Percentiles rank a stretch among this genome's conserved stretches.
Evolutionary conservation across 192 early-diverging fungal species (phyloP).

Genomic region (Entomortierella lignicola): DNA sequence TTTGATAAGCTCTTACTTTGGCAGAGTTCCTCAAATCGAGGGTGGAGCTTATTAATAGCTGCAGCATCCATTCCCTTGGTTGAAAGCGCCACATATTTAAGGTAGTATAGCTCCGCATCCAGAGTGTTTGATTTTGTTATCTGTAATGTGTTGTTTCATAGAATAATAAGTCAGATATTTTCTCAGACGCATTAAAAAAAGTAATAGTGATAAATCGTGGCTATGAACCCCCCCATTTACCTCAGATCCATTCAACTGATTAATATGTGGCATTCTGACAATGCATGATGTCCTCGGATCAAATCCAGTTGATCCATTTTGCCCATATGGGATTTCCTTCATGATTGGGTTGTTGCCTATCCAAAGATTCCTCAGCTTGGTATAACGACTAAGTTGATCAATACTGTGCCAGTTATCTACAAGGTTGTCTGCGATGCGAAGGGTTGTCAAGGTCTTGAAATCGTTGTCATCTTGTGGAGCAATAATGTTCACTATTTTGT

Average conservation of each 20-base stretch:
- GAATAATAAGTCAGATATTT: no score
- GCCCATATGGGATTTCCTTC: not conserved
- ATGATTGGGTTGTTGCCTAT: slow-evolving; percentile 59
- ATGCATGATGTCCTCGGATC: slow-evolving; percentile 31
- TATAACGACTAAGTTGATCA: slow-evolving; percentile 55
- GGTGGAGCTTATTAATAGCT: slow-evolving; percentile 44
- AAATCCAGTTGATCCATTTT: not conserved
- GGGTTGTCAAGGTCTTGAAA: slow-evolving; percentile 48
- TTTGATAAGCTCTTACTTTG: slow-evolving; percentile 39
- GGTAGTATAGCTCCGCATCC: slow-evolving; percentile 67
- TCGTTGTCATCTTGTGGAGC: slow-evolving; percentile 27
- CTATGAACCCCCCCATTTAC: slow-evolving; percentile 20
- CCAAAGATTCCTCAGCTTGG: slow-evolving; percentile 50
- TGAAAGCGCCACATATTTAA: slow-evolving; percentile 51
- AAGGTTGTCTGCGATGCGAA: slow-evolving; percentile 60
- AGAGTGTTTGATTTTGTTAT: slow-evolving; percentile 44
- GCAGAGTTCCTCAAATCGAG: slow-evolving; percentile 63
- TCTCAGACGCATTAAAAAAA: no score
- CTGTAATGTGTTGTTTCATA: no score
- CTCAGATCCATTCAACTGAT: slow-evolving; percentile 61
- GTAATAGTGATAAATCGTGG: no score
- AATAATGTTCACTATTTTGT: slow-evolving; percentile 34
- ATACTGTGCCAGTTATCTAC: slow-evolving; percentile 57
- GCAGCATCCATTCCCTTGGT: slow-evolving; percentile 41
- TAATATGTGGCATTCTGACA: slow-evolving; percentile 56